phyloP scores from a whole-genome alignment of 169 alveolate genomes.

The Eimeria sp. region DNA sequence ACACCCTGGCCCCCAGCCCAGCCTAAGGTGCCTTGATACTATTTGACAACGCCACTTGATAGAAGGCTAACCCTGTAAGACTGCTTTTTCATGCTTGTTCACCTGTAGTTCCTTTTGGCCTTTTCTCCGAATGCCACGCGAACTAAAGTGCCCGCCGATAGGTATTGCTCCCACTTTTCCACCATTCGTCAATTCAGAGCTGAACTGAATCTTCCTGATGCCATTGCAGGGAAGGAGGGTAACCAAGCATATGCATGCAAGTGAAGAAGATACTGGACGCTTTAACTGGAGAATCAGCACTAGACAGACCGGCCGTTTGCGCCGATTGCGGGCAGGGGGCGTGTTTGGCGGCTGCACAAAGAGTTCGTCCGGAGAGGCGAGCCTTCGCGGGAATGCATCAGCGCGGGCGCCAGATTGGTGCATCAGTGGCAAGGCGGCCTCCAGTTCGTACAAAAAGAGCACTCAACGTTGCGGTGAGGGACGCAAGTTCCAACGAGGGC shows the following conservation, averaged over 20 bases:
- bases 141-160: not conserved
- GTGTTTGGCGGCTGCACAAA: not conserved
- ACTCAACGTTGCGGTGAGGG: not conserved
- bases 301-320: not conserved
- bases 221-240: not conserved
- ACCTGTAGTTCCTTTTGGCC: not conserved
- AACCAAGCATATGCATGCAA: not conserved
- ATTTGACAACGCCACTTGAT: not conserved
- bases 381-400: constrained; percentile 27
- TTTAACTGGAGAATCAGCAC: not conserved
- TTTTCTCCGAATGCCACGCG: not conserved
- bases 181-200: not conserved
- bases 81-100: not conserved
- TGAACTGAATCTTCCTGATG: not conserved
- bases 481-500: not conserved
- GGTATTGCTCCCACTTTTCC: not conserved
- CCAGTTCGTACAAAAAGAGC: not conserved
- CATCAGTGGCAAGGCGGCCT: constrained; percentile 25
- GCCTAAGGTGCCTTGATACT: not conserved
- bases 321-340: not conserved
- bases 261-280: not conserved
- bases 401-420: not conserved
- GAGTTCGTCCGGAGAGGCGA: constrained; percentile 2
- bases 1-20: not conserved
- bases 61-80: not conserved